Percentiles rank a stretch among this genome's conserved stretches.
phyloP scores from a whole-genome alignment of 1,284 basidiomycete genomes.

The Ustilago trichophora region DNA sequence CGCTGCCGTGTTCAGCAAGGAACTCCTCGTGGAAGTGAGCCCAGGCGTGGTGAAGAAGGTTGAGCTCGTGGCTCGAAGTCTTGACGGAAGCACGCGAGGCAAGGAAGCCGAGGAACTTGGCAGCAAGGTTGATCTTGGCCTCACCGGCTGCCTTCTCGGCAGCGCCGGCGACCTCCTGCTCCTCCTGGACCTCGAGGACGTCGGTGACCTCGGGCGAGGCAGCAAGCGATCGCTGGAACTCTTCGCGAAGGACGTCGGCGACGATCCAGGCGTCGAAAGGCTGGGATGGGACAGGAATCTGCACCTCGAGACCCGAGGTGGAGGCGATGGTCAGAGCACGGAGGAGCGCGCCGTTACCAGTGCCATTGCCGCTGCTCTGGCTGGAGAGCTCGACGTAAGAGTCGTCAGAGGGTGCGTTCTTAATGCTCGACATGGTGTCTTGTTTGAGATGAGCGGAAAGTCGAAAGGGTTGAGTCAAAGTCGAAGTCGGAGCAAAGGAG shows the following conservation, averaged over 20 bases:
- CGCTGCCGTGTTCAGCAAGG: slow-evolving; percentile 69
- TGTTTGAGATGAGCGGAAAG: background rate
- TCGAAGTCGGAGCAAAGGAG: slow-evolving; percentile 7
- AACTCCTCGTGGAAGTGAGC: slow-evolving; percentile 49
- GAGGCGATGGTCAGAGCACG: slow-evolving; percentile 42
- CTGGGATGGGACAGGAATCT: slow-evolving; percentile 52
- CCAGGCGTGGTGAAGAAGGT: slow-evolving; percentile 72
- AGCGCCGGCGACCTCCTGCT: slow-evolving; percentile 51
- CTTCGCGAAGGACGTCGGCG: slow-evolving; percentile 55
- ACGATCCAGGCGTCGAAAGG: slow-evolving; percentile 61
- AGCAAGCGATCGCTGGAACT: slow-evolving; percentile 54
- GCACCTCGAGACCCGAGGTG: slow-evolving; percentile 39
- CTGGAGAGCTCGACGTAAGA: slow-evolving; percentile 48
- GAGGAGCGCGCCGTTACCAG: slow-evolving; percentile 35
- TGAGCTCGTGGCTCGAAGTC: slow-evolving; percentile 78
- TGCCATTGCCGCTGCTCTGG: slow-evolving; percentile 38
- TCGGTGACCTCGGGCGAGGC: slow-evolving; percentile 50
- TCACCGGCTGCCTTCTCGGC: slow-evolving; percentile 33
- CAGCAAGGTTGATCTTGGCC: slow-evolving; percentile 55
- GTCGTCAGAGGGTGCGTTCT: slow-evolving; percentile 47
- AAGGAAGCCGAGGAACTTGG: slow-evolving; percentile 66
- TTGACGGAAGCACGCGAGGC: slow-evolving; percentile 76
- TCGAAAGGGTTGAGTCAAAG: background rate
- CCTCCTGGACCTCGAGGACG: slow-evolving; percentile 48
- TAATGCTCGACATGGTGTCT: slow-evolving; percentile 28